Conservation (phyloP, 1,139 yeast species). For the Suhomyces yuchorum region DNA sequence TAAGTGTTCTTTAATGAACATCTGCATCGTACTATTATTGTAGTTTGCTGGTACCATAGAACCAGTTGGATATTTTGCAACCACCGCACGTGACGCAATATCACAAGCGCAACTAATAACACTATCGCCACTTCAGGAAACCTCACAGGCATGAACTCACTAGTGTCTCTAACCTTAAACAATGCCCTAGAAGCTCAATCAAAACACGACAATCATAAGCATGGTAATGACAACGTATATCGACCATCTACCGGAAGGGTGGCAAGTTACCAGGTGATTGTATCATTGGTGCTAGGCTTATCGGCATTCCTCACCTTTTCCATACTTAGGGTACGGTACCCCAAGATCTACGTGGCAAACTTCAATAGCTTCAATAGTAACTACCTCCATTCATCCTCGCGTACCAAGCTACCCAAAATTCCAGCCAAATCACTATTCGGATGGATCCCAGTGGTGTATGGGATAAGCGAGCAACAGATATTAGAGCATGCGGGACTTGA, state of each 20-base stretch:
- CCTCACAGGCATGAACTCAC: background rate
- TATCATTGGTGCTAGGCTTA: constrained; percentile 65
- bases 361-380: constrained; percentile 45
- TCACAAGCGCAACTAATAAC: background rate
- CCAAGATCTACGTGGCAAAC: constrained; percentile 67
- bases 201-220: background rate
- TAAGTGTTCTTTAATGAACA: no score
- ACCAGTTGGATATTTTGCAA: constrained; percentile 4
- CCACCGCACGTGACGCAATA: constrained; percentile 3
- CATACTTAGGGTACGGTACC: constrained; percentile 63
- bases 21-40: no score
- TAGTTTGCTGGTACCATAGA: no score
- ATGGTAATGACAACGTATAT: constrained; percentile 15
- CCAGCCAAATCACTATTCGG: constrained; percentile 60
- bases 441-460: constrained; percentile 72
- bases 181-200: background rate
- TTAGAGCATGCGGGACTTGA: constrained; percentile 91
- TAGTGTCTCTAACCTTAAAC: background rate
- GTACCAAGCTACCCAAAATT: constrained; percentile 41
- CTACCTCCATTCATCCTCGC: constrained; percentile 45
- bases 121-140: background rate
- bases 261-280: constrained; percentile 54
- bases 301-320: constrained; percentile 68
- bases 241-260: constrained; percentile 37
- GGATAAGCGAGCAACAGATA: constrained; percentile 71